Base-by-base conservation (phyloP, 2,329 filamentous ascomycete genomes). In the Aspergillus sp. region DNA sequence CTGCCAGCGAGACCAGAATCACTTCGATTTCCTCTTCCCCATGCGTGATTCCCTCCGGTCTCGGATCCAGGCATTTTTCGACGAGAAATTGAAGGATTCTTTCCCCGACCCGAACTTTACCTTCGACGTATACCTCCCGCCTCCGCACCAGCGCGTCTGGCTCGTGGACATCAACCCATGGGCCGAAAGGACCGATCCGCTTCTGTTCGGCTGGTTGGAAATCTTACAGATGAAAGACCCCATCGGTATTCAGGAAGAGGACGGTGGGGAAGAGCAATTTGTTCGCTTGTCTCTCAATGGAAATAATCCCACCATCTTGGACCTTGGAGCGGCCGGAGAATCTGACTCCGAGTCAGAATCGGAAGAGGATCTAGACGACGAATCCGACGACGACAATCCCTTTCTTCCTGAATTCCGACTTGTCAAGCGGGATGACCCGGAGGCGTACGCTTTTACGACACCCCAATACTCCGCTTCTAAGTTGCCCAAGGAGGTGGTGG, bases 111-210 rank as follows among this genome's bases (percentile, higher is more conserved):
- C 85, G 3, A 89, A 86, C 73, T 98, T 96, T 68, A 85, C 87
- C 0, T 96, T 99, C 69, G 95, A 99, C 72, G 89, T 97, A 49
- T 98, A 99, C 71, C 84, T 99, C 1, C 93, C 94, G 69, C 80
- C 84, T 69, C 75, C 89, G 1, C 84, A 96, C 57, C 86, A 91
- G 52, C 84, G 86, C 52, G 90, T 96, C 2, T 90, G 92, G 79
- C 81, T 99, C 11, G 89, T 99, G 52, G 95, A 99, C 72, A 90
- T 99, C 70, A 98, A 98, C 70, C 92, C 95, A 0, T 99, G 94
- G 91, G 94, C 94, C 1, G 85, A 87, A 47, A 83, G 91, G 61
- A 99, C 95, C 0, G 95, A 99, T 77, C 89, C 91, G 4, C 76
- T 98, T 49, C 81, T 97, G 1, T 99, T 96, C 73, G 89, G 87